Evolutionary conservation across 192 early-diverging fungal species (phyloP), one percentile per base, ranked within the genome.

Genomic region (Coemansia reversa): DNA sequence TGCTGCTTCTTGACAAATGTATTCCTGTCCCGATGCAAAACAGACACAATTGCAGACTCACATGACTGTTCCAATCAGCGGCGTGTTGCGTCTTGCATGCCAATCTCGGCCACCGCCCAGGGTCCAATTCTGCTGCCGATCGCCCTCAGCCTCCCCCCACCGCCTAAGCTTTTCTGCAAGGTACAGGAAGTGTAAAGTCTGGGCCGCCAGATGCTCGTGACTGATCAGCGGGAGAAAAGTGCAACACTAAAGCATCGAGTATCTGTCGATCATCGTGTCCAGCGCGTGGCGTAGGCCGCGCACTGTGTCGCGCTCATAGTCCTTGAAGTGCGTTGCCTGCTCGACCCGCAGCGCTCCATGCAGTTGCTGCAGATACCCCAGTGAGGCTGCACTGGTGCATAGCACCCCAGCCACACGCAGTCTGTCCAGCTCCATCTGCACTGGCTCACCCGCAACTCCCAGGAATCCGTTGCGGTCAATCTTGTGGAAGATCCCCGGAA

Each of bases 261-360:
- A 79, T 48, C 57, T 54, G 71, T 79, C 76, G 57, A 79, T 67
- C 29, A 50, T 45, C 18, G 55, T 39, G 55, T 79, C 76, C 51
- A 79, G 58, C 11, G 62, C 35, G n/a, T 51, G 7, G 25, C 55
- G 30, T 20, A 67, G 52, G 29, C 69, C 75, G 59, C 75, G 66
- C 12, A 78, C 55, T 11, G 53, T 28, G 33, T 78, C 75, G 59
- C 69, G 75, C 66, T 78, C 75, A 39, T 70, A 79, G 27, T 79
- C 76, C 62, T 74, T 74, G 42, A 74, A 58, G 32, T 70, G 62
- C 53, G 48, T 62, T n/a, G 71, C 69, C 19, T 55, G 50, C 64
- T 70, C 71, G 0, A 50, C 23, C 58, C 50, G 47, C 25, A 79
- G 33, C 25, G 63, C 53, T 24, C 30, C 53, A 27, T 62, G 76